These are phyloP conservation scores for Alternaria sp. DNA, from an alignment of 2,329 filamentous ascomycete species.

Conservation along the genomic window DNA sequence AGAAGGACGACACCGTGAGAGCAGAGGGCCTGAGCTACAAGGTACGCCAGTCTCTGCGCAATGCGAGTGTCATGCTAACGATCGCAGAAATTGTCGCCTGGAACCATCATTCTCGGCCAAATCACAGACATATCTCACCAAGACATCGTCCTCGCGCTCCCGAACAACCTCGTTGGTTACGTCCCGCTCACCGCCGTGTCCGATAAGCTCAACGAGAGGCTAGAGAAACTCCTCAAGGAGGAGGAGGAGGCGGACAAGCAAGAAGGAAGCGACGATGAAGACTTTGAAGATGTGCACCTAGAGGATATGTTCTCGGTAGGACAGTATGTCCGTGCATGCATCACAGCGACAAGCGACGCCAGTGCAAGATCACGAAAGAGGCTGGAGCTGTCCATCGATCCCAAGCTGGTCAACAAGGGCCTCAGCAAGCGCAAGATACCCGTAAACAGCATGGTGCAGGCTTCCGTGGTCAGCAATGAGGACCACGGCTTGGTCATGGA, in stretches of 20 bases:
- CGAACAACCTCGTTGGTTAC: constrained; percentile 91
- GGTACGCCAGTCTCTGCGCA: constrained; percentile 57
- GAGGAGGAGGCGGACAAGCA: constrained; percentile 66
- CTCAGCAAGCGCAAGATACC: constrained; percentile 76
- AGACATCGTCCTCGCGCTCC: constrained; percentile 80
- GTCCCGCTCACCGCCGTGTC: constrained; percentile 94
- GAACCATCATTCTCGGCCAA: constrained; percentile 86
- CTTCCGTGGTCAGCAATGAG: constrained; percentile 87
- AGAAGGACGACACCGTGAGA: constrained; percentile 62
- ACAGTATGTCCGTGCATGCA: constrained; percentile 85
- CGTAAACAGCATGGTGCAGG: constrained; percentile 80
- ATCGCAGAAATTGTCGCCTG: constrained; percentile 76
- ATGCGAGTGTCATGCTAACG: constrained; percentile 19
- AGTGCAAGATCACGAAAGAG: constrained; percentile 73
- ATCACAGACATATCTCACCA: constrained; percentile 80
- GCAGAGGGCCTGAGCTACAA: constrained; percentile 91
- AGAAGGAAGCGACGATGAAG: constrained; percentile 56
- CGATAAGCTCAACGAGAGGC: constrained; percentile 73
- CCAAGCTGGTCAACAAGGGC: constrained; percentile 77
- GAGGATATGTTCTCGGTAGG: constrained; percentile 78
- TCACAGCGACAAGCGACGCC: constrained; percentile 78
- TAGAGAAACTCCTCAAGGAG: constrained; percentile 71
- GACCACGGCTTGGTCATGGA: constrained; percentile 97
- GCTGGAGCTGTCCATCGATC: constrained; percentile 87
- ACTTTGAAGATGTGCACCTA: constrained; percentile 70